Percentiles rank a stretch among this genome's conserved stretches.
Evolutionary conservation across 257 asterid genomes (phyloP).

Genomic region (Solanum dulcamara): DNA sequence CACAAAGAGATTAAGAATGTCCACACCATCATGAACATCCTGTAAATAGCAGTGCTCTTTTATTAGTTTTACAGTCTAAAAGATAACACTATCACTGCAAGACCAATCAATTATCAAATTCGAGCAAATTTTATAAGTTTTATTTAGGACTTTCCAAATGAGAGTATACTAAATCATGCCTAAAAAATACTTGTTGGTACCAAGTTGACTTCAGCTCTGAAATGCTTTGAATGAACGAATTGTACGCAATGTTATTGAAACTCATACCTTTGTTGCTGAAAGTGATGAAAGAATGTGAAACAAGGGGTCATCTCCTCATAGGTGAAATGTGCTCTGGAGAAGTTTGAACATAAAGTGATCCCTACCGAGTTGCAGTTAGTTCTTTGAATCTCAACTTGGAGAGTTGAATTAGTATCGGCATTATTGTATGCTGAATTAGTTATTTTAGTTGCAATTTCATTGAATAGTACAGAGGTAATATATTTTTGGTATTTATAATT

Average conservation of each 20-base stretch:
- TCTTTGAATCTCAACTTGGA: not conserved
- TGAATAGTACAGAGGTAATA: not conserved
- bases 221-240: not conserved
- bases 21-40: conserved; percentile 99
- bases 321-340: not conserved
- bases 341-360: not conserved
- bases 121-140: not conserved
- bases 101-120: not conserved
- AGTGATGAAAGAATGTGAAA: not conserved
- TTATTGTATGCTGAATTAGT: not conserved
- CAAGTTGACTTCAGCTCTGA: not conserved
- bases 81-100: not conserved
- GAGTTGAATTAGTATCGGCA: not conserved
- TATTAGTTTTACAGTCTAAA: conserved; percentile 8
- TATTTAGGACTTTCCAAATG: not conserved
- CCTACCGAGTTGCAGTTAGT: not conserved
- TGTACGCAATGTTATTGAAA: not conserved
- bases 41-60: conserved; percentile 18
- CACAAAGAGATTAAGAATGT: conserved; percentile 87
- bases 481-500: not conserved
- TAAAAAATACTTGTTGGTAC: not conserved
- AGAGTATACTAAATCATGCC: not conserved
- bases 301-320: not conserved
- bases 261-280: not conserved
- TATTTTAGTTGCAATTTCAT: not conserved